Evolutionary conservation across 495 filamentous ascomycete genomes (phyloP).

Genomic region (Hypoxylon crocopeplum): DNA sequence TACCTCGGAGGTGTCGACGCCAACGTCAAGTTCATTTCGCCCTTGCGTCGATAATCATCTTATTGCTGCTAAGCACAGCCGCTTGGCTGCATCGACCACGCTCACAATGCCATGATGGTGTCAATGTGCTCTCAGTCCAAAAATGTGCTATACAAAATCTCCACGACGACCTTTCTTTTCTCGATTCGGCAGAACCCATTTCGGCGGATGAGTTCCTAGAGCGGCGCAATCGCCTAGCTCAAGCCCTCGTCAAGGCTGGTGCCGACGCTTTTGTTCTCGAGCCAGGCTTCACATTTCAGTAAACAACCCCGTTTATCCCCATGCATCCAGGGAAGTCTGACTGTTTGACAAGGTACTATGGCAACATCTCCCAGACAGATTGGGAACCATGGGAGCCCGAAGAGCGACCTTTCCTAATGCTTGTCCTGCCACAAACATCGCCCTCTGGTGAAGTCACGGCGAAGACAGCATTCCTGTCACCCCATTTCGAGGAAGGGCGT

Average conservation of each 20-base stretch:
- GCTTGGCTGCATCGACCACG: neutral
- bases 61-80: neutral
- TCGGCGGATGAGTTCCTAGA: constrained; percentile 50
- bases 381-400: constrained; percentile 69
- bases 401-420: constrained; percentile 63
- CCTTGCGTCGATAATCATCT: neutral
- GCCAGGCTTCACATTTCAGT: constrained; percentile 63
- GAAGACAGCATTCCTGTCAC: constrained; percentile 58
- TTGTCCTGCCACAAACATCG: constrained; percentile 49
- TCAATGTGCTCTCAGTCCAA: constrained; percentile 37
- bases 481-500: constrained; percentile 61
- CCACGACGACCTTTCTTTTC: constrained; percentile 51
- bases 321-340: neutral
- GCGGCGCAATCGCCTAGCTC: constrained; percentile 54
- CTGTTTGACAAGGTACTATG: constrained; percentile 51
- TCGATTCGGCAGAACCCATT: constrained; percentile 52
- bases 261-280: constrained; percentile 61
- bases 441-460: constrained; percentile 49
- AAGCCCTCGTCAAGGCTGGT: constrained; percentile 51
- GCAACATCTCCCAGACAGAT: constrained; percentile 59
- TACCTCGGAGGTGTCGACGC: neutral
- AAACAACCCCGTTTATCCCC: neutral
- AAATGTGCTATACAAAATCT: constrained; percentile 56
- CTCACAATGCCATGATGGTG: neutral
- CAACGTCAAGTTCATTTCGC: neutral